Base-by-base conservation (phyloP, 257 asterid genomes). In the Solanum peruvianum region DNA sequence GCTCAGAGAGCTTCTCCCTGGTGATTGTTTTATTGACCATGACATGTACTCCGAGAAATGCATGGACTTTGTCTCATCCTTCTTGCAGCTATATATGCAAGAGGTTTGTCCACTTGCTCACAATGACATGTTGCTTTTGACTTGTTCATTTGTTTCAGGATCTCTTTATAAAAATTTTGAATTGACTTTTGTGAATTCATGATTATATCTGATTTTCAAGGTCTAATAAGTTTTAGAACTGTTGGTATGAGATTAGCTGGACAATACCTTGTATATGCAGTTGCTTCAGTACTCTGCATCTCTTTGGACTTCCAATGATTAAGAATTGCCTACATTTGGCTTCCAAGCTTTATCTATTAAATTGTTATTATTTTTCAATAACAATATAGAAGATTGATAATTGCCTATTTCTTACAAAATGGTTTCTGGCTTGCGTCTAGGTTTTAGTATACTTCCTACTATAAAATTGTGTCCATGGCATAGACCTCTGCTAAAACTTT, bases 11-110 rank as follows among this genome's bases (percentile, higher is more conserved):
- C 95, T 93, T 21, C 86, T 92, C 86, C 93, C 91, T 87, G 90
- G 81, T 45, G 94, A 92, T 90, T 88, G 87, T 75, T 90, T 88
- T 86, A 88, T 42, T 83, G 90, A 93, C 82, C 88, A 88, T 88
- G 88, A 91, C 58, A 66, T 90, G 71, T 91, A 88, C 88, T 88
- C 86, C 49, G 89, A 91, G 86, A 90, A 87, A 87, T 91, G 94
- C 82, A 72, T 86, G 91, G 88, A 88, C 88, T 95, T 97, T 87
- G 86, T 95, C 33, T 86, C 85, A 86, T 92, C 95, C 92, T 96
- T 97, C 91, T 89, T 95, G 83, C 95, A 92, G 94, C 91, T 97
- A 82, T 97, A 88, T 89, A 92, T 96, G 94, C 98, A 94, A 13
- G 99, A 97, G 99, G 98, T 96, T 89, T 81, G 85, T 81, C 72